Evolutionary conservation across 148 eudicot species (phyloP).

Genomic region (Oxyria digyna): DNA sequence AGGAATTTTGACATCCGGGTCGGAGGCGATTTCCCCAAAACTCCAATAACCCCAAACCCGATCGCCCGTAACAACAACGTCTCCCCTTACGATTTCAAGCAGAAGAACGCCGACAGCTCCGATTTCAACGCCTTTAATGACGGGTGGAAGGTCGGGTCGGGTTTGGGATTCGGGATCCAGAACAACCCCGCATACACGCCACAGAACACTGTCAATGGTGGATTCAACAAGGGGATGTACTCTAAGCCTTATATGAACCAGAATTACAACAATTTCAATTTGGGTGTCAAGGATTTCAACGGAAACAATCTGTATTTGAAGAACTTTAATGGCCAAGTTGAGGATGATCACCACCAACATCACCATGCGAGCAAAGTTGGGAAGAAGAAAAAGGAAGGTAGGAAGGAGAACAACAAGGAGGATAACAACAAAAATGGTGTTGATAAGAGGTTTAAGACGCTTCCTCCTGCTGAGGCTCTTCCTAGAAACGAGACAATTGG

Average conservation of each 20-base stretch:
- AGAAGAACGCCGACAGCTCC: conserved; percentile 2
- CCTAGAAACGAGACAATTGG: conserved; percentile 86
- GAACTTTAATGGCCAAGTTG: conserved; percentile 19
- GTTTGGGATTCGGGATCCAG: conserved; percentile 17
- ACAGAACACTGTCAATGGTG: conserved; percentile 44
- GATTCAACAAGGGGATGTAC: conserved; percentile 78
- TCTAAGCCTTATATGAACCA: conserved; percentile 33
- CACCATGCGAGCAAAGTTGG: conserved; percentile 19
- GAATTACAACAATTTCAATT: conserved; percentile 20
- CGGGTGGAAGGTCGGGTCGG: conserved; percentile 38
- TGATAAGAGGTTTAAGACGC: conserved; percentile 91
- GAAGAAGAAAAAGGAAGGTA: conserved; percentile 46
- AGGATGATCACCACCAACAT: conserved; percentile 13
- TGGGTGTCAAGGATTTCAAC: conserved; percentile 18
- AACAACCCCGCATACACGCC: not conserved
- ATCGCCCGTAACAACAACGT: conserved; percentile 4
- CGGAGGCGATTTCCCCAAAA: conserved; percentile 23
- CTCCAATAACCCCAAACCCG: not conserved
- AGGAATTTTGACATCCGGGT: conserved; percentile 70
- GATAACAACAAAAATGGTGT: conserved; percentile 30
- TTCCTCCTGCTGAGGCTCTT: conserved; percentile 76
- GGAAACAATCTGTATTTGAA: not conserved
- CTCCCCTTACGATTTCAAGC: conserved; percentile 8
- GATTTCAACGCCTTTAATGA: conserved; percentile 27
- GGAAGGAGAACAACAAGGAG: conserved; percentile 19